Evolutionary conservation across 495 filamentous ascomycete species (phyloP).

Genomic region (Penicillium coprophilum): DNA sequence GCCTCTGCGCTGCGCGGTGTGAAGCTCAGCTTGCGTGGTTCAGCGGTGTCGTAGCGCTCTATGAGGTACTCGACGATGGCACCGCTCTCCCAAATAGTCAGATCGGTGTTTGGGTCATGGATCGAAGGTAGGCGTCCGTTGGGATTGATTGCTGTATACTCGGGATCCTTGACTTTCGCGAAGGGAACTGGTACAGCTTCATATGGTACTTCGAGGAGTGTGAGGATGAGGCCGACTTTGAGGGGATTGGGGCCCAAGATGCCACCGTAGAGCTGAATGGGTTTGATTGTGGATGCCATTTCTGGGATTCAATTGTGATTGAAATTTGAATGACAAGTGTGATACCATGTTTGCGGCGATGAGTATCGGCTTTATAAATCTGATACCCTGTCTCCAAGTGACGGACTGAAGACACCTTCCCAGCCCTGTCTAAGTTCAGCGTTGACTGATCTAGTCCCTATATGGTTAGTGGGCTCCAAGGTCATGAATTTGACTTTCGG

Average conservation of each 20-base stretch:
- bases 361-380: background rate
- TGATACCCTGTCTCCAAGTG: too few relatives aligned
- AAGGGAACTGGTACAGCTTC: constrained; percentile 41
- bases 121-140: constrained; percentile 61
- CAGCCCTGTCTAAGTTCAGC: too few relatives aligned
- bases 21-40: constrained; percentile 50
- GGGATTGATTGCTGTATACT: constrained; percentile 57
- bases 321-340: background rate
- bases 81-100: constrained; percentile 65
- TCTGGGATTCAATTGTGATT: background rate
- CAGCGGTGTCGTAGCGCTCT: constrained; percentile 58
- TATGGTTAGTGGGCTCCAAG: too few relatives aligned
- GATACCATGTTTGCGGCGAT: background rate
- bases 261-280: constrained; percentile 10
- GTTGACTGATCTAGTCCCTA: too few relatives aligned
- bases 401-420: too few relatives aligned
- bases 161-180: constrained; percentile 51
- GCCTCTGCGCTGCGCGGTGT: constrained; percentile 36
- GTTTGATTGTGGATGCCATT: constrained; percentile 8
- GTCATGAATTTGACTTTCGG: too few relatives aligned
- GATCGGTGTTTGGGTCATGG: constrained; percentile 58
- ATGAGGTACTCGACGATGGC: constrained; percentile 66
- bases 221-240: constrained; percentile 59
- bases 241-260: constrained; percentile 51
- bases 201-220: constrained; percentile 57